These are phyloP conservation scores for Colletotrichum godetiae DNA, from an alignment of 2,329 filamentous ascomycete genomes.

Conservation along the genomic window DNA sequence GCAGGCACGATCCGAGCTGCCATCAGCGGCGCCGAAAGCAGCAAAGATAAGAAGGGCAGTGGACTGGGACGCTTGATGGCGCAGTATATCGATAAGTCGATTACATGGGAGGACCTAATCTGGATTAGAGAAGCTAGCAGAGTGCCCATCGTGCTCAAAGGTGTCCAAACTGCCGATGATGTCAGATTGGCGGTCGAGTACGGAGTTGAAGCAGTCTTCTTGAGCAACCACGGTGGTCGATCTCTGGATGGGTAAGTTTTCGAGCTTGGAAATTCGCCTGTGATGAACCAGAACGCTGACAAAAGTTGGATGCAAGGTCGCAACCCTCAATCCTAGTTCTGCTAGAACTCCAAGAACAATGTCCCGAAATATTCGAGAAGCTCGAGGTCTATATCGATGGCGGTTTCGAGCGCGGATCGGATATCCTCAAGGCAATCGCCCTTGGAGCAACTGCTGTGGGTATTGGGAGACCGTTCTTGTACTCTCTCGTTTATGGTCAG, in stretches of 20 bases:
- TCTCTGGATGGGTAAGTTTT: constrained; percentile 53
- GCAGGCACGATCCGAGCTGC: constrained; percentile 52
- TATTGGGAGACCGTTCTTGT: constrained; percentile 75
- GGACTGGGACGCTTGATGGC: constrained; percentile 58
- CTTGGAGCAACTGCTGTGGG: constrained; percentile 73
- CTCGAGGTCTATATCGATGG: constrained; percentile 71
- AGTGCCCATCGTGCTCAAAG: constrained; percentile 73
- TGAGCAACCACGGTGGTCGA: constrained; percentile 78
- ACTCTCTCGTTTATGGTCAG: constrained; percentile 51
- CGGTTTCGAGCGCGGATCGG: constrained; percentile 72
- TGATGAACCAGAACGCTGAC: constrained; percentile 62
- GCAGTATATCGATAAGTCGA: constrained; percentile 64
- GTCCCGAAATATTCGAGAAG: constrained; percentile 33
- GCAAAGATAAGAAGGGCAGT: constrained; percentile 63
- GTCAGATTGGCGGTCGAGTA: constrained; percentile 68
- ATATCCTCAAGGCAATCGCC: constrained; percentile 78
- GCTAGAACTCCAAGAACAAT: constrained; percentile 61
- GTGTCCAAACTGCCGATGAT: constrained; percentile 74
- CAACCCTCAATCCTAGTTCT: constrained; percentile 34
- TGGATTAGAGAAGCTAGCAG: constrained; percentile 67
- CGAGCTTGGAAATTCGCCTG: constrained; percentile 50
- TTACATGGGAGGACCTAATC: constrained; percentile 72
- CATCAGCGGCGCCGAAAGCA: constrained; percentile 56
- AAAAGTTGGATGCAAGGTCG: constrained; percentile 54
- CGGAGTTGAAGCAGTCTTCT: constrained; percentile 74